A percentile compares a stretch with the other conserved stretches of the same genome.
Evolutionary conservation across 2,329 filamentous ascomycete genomes (phyloP).

Genomic region (Curvularia sp.): DNA sequence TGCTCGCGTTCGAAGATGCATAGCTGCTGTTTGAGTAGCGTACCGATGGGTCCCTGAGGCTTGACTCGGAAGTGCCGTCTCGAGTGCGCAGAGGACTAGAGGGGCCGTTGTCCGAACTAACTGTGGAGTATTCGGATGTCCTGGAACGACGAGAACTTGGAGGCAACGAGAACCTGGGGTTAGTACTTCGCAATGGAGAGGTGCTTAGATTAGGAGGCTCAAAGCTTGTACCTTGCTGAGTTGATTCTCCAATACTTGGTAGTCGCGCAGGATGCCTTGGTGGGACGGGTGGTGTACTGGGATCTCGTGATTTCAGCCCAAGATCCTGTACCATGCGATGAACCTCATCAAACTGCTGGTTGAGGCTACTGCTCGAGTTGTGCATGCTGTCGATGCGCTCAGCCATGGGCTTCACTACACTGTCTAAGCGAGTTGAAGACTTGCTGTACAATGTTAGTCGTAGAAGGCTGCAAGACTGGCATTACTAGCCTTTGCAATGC

Average conservation of each 20-base stretch:
- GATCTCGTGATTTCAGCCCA: conserved; percentile 21
- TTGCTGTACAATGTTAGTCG: conserved; percentile 37
- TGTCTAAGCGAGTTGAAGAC: conserved; percentile 43
- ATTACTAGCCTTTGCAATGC: conserved; percentile 51
- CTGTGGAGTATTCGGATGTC: conserved; percentile 12
- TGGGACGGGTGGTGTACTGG: conserved; percentile 22
- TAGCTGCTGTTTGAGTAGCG: conserved; percentile 79
- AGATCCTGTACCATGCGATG: conserved; percentile 40
- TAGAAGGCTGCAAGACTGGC: neutral
- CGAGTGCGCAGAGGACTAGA: conserved; percentile 19
- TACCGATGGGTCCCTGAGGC: conserved; percentile 74
- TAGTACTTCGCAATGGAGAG: conserved; percentile 8
- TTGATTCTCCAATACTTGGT: conserved; percentile 17
- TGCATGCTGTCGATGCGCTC: conserved; percentile 44
- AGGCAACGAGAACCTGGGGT: conserved; percentile 12
- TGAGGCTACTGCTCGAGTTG: conserved; percentile 28
- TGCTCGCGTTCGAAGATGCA: conserved; percentile 78
- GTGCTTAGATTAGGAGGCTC: conserved; percentile 2
- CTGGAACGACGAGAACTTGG: conserved; percentile 12
- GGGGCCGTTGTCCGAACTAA: conserved; percentile 4
- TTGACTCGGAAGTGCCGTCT: conserved; percentile 39
- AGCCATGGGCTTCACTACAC: conserved; percentile 40
- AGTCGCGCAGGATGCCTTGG: conserved; percentile 28
- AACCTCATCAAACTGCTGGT: conserved; percentile 41
- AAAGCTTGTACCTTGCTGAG: neutral